Evolutionary conservation across 345 rosid genomes (phyloP), one percentile per base, ranked within the genome.

Genomic region (Euphorbia pulcherrima): DNA sequence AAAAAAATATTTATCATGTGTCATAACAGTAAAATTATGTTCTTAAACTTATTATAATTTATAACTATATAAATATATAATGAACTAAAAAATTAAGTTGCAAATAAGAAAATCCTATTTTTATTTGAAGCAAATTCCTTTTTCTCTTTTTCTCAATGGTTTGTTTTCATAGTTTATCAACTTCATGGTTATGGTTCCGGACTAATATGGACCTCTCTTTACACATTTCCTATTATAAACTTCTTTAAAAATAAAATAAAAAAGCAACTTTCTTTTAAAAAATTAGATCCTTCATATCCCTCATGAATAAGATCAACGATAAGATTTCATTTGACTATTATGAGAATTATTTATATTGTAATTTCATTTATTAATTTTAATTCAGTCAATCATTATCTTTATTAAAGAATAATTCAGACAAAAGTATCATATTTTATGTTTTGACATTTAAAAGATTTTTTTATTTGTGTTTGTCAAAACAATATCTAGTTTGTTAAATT

Each of bases 1-100:
- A n/a, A 44, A 61, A n/a, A 61, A 16, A 18, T 48, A 72, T 61
- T 35, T 53, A 60, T 68, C 76, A 68, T 60, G 81, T 78, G 76
- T 62, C 74, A 78, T 84, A 77, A 82, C 74, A 81, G 53, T 68
- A 55, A 7, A 71, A 37, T 72, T 69, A 24, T 47, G n/a, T n/a
- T n/a, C n/a, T n/a, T n/a, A n/a, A n/a, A n/a, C n/a, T n/a, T n/a
- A n/a, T n/a, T n/a, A n/a, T n/a, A n/a, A n/a, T n/a, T n/a, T n/a
- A n/a, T n/a, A n/a, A n/a, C n/a, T n/a, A n/a, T n/a, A n/a, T n/a
- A n/a, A n/a, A n/a, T n/a, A n/a, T n/a, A n/a, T n/a, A n/a, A n/a
- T n/a, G n/a, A n/a, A n/a, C n/a, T n/a, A n/a, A n/a, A n/a, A n/a
- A n/a, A n/a, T n/a, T n/a, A n/a, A n/a, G n/a, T n/a, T n/a, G n/a